phyloP scores from a whole-genome alignment of 163 green algal species.

The Picocystis sp. region DNA sequence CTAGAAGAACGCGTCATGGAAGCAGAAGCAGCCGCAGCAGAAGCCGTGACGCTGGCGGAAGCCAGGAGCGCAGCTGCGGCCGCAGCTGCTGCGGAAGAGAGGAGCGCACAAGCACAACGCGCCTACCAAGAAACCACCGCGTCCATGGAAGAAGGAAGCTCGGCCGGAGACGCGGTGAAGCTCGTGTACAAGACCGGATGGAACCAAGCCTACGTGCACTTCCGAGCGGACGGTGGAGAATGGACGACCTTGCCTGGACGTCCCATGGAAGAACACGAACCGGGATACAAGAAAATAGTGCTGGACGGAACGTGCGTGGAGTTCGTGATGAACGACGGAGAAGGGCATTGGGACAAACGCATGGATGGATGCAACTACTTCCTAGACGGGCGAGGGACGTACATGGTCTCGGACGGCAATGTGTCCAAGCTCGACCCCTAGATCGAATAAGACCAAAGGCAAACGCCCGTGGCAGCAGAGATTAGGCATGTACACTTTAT shows the following conservation, averaged over 20 bases:
- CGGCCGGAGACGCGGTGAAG: not conserved
- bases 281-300: too few species aligned
- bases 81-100: not conserved
- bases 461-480: too few species aligned
- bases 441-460: too few species aligned
- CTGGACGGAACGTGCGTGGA: not conserved
- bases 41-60: conserved; percentile 1
- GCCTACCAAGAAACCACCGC: not conserved
- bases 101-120: not conserved
- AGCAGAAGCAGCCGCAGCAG: not conserved
- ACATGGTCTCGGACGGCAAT: too few species aligned
- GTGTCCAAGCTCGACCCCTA: too few species aligned
- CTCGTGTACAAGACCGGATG: conserved; percentile 8
- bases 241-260: too few species aligned
- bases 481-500: too few species aligned
- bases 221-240: not conserved
- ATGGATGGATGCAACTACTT: too few species aligned
- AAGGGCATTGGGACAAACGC: conserved; percentile 2
- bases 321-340: conserved; percentile 6
- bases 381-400: too few species aligned
- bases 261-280: too few species aligned
- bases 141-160: conserved; percentile 2
- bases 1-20: conserved; percentile 3
- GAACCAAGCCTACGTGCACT: conserved; percentile 4
- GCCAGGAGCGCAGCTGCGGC: not conserved